Evolutionary conservation across 441 rosid genomes (phyloP).

Genomic region (Croton laevigatus): DNA sequence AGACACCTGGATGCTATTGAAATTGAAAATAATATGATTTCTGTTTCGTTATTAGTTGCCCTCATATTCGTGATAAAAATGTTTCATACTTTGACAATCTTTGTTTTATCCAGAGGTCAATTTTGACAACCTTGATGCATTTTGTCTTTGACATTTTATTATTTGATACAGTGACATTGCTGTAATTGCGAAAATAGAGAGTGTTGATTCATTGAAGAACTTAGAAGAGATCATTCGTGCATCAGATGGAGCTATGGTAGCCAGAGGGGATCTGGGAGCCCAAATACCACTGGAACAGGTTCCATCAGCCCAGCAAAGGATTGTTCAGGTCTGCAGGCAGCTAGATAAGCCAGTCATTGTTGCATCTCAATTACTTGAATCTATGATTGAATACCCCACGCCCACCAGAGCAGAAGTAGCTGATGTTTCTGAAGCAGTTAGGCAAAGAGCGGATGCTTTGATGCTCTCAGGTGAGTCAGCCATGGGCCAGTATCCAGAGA

Average conservation of each 20-base stretch:
- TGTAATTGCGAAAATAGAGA: conserved; percentile 94
- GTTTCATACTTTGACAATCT: background rate
- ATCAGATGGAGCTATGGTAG: conserved; percentile 99
- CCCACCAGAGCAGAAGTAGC: conserved; percentile 99
- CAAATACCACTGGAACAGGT: conserved; percentile 99
- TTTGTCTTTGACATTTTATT: conserved; percentile 9
- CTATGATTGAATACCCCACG: conserved; percentile 98
- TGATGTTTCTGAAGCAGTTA: conserved; percentile 97
- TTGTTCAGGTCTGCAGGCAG: conserved; percentile 82
- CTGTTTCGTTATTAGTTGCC: conserved; percentile 2
- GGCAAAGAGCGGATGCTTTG: conserved; percentile 93
- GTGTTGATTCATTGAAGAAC: conserved; percentile 86
- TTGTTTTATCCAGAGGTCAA: background rate
- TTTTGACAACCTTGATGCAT: no score
- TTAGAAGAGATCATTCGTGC: conserved; percentile 89
- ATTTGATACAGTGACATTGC: conserved; percentile 67
- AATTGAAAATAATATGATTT: background rate
- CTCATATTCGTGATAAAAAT: background rate
- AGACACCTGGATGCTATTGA: background rate
- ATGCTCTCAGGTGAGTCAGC: conserved; percentile 99
- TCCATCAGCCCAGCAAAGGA: conserved; percentile 85
- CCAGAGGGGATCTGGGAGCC: conserved; percentile 98
- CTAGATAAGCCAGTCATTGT: conserved; percentile 94
- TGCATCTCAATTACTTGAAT: conserved; percentile 92
- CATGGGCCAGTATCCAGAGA: conserved; percentile 96